Conservation (phyloP, 345 rosid genomes). For the Crucihimalaya himalaica region DNA sequence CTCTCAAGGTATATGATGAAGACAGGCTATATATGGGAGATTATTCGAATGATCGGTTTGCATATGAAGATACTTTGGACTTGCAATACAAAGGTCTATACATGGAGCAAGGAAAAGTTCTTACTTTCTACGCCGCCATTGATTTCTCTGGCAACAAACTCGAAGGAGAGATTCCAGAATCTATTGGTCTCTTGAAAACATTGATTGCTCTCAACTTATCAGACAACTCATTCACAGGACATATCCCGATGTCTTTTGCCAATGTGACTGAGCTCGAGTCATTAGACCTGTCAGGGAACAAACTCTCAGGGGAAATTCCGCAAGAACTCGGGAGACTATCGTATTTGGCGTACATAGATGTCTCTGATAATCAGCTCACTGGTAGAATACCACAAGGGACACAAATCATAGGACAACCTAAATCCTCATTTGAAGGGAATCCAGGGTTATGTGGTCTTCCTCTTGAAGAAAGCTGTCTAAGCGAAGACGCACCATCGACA, state of each 20-base stretch:
- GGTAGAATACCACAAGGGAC: slow-evolving; percentile 23
- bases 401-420: slow-evolving; percentile 12
- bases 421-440: slow-evolving; percentile 22
- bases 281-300: slow-evolving; percentile 31
- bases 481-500: background rate
- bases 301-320: slow-evolving; percentile 20
- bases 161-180: slow-evolving; percentile 34
- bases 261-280: slow-evolving; percentile 35
- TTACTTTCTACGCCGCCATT: slow-evolving; percentile 26
- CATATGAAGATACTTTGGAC: slow-evolving; percentile 26
- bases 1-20: slow-evolving; percentile 19
- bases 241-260: slow-evolving; percentile 28
- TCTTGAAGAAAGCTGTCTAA: slow-evolving; percentile 13
- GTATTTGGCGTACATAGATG: slow-evolving; percentile 22
- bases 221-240: slow-evolving; percentile 32
- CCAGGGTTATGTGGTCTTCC: slow-evolving; percentile 23
- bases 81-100: slow-evolving; percentile 38
- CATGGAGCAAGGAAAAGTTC: slow-evolving; percentile 40
- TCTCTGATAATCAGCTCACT: slow-evolving; percentile 23
- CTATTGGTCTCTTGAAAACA: slow-evolving; percentile 28
- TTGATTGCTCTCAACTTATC: slow-evolving; percentile 39
- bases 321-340: slow-evolving; percentile 19
- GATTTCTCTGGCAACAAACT: slow-evolving; percentile 40
- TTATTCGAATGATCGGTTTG: background rate
- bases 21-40: slow-evolving; percentile 37